Conservation (phyloP, 2,329 filamentous ascomycete species). For the Fusarium subtropicale region DNA sequence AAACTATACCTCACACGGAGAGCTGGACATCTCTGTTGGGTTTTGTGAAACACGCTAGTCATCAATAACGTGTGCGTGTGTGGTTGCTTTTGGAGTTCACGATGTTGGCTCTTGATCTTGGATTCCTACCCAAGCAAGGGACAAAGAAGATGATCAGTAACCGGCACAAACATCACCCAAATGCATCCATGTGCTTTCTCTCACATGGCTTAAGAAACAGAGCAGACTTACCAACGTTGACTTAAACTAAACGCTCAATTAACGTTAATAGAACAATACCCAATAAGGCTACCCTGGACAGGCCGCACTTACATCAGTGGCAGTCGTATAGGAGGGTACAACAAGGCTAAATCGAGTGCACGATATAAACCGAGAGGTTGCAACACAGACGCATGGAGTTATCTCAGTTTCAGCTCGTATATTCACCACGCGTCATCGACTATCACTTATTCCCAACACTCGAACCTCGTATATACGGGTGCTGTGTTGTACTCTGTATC, state of each 20-base stretch:
- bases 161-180: neutral
- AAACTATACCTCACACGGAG: neutral
- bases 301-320: neutral
- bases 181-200: neutral
- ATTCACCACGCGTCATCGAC: neutral
- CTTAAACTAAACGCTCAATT: neutral
- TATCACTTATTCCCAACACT: neutral
- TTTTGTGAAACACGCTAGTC: conserved; percentile 9
- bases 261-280: neutral
- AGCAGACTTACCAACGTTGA: neutral
- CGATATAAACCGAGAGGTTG: neutral
- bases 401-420: neutral
- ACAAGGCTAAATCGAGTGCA: neutral
- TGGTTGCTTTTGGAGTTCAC: neutral
- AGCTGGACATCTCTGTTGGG: neutral
- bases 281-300: neutral
- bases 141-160: neutral
- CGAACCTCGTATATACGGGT: neutral
- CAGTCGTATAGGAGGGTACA: neutral
- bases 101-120: neutral
- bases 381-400: neutral
- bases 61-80: neutral
- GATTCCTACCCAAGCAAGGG: neutral
- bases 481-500: neutral
- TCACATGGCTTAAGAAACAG: neutral